Conservation (phyloP, 2,329 filamentous ascomycete genomes). For the Sarocladium strictum region DNA sequence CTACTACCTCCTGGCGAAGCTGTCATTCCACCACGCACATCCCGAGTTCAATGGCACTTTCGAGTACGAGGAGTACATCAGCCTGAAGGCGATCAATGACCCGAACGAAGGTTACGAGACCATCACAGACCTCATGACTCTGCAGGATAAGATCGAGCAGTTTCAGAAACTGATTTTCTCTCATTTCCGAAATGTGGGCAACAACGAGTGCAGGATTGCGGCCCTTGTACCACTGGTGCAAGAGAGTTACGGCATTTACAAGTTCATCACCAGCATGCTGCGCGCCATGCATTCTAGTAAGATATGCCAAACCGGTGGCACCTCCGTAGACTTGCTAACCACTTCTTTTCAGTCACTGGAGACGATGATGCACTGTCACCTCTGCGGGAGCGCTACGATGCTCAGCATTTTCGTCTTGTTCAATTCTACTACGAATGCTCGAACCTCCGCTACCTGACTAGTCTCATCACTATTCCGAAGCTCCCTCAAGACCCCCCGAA, state of each 20-base stretch:
- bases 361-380: conserved; percentile 90
- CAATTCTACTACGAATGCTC: conserved; percentile 99
- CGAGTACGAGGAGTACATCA: conserved; percentile 98
- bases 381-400: conserved; percentile 81
- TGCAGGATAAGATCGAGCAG: conserved; percentile 97
- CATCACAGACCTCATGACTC: conserved; percentile 89
- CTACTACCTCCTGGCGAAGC: conserved; percentile 87
- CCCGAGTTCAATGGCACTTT: conserved; percentile 98
- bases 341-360: conserved; percentile 37
- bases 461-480: conserved; percentile 92
- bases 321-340: not conserved
- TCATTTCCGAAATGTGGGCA: conserved; percentile 83
- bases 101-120: conserved; percentile 97
- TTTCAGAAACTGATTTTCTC: conserved; percentile 99
- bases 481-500: conserved; percentile 91
- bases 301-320: conserved; percentile 23
- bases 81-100: conserved; percentile 95
- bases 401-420: conserved; percentile 91
- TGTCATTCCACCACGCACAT: conserved; percentile 94
- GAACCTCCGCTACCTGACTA: conserved; percentile 92
- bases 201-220: conserved; percentile 96
- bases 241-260: conserved; percentile 98
- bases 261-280: conserved; percentile 99
- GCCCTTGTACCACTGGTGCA: conserved; percentile 89
- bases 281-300: conserved; percentile 92